Conservation (phyloP, 2,329 filamentous ascomycete genomes). For the Cryphonectria nitschkei region DNA sequence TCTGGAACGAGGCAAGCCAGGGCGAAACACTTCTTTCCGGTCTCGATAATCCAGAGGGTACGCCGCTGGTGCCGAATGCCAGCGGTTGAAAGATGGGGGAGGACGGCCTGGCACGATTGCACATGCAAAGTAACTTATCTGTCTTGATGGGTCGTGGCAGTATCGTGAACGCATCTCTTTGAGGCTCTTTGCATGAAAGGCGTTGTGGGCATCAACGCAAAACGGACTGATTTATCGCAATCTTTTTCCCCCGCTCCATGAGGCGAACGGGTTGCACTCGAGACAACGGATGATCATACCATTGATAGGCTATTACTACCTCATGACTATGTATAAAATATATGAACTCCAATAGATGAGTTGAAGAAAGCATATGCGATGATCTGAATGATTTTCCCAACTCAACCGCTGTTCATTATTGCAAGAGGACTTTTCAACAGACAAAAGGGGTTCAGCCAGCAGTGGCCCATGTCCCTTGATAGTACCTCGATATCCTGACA, state of each 20-base stretch:
- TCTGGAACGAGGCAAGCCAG: slow-evolving; percentile 42
- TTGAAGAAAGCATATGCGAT: background rate
- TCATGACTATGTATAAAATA: background rate
- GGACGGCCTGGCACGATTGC: background rate
- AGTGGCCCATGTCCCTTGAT: too few relatives aligned
- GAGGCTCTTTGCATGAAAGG: background rate
- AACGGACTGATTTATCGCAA: background rate
- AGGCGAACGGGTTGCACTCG: background rate
- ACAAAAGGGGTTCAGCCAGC: too few relatives aligned
- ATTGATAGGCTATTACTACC: background rate
- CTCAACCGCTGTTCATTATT: too few relatives aligned
- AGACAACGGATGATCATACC: background rate
- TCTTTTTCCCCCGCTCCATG: background rate
- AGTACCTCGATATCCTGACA: too few relatives aligned
- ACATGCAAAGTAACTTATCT: background rate
- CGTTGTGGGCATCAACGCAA: background rate
- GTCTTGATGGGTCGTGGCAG: background rate
- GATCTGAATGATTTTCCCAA: background rate
- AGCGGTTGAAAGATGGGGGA: background rate
- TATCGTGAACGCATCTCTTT: background rate
- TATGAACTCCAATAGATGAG: background rate
- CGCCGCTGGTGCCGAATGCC: background rate
- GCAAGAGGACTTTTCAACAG: too few relatives aligned
- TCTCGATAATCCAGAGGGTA: slow-evolving; percentile 29
- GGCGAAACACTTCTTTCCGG: slow-evolving; percentile 41